phyloP scores from a whole-genome alignment of 176 grass and related monocot genomes.

The Carex scoparia region DNA sequence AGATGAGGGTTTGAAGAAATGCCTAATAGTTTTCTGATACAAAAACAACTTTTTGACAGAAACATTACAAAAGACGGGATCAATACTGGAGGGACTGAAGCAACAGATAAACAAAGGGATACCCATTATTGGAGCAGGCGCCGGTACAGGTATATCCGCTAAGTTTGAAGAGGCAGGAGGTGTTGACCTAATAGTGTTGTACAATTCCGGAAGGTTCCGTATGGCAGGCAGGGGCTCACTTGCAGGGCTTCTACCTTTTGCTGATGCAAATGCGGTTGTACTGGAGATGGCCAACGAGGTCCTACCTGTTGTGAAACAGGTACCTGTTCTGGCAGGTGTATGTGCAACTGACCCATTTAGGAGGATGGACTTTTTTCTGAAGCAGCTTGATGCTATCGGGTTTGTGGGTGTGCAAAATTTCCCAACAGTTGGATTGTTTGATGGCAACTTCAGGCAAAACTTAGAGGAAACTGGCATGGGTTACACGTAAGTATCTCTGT shows the following conservation, averaged over 20 bases:
- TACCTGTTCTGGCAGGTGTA: conserved; percentile 93
- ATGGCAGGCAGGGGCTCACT: conserved; percentile 93
- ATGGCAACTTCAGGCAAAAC: conserved; percentile 88
- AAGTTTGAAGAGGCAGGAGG: conserved; percentile 98
- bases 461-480: conserved; percentile 99
- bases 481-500: conserved; percentile 50
- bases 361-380: conserved; percentile 81
- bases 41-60: conserved; percentile 38
- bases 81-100: conserved; percentile 52
- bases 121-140: conserved; percentile 82
- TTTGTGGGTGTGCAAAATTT: conserved; percentile 95
- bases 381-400: conserved; percentile 65
- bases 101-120: conserved; percentile 69
- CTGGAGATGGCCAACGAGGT: conserved; percentile 96
- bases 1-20: background rate
- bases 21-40: background rate
- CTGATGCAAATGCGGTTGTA: conserved; percentile 87
- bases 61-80: conserved; percentile 61
- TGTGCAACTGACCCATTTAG: conserved; percentile 94
- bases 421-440: conserved; percentile 89
- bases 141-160: conserved; percentile 90
- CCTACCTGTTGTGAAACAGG: conserved; percentile 76
- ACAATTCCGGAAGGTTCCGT: conserved; percentile 86
- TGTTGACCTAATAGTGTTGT: conserved; percentile 88
- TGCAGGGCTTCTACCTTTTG: conserved; percentile 84